Evolutionary conservation across 129 eudicot species (phyloP), one percentile per base, ranked within the genome.

Genomic region (Saposhnikovia divaricata): DNA sequence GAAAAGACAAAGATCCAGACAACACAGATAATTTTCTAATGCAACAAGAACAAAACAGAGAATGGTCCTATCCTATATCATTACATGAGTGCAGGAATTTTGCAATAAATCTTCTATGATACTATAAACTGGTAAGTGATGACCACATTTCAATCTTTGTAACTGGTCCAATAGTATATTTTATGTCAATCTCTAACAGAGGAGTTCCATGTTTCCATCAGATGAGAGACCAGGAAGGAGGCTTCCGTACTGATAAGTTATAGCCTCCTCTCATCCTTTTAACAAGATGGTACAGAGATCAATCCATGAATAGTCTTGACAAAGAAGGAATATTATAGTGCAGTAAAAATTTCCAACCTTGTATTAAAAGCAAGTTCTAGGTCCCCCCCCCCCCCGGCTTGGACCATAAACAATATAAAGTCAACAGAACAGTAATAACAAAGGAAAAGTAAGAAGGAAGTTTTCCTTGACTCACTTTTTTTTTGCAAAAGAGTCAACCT

Each of bases 1-100:
- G 47, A 47, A 12, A 31, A 76, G 45, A n/a, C 3, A 27, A 14
- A 15, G 31, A 65, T 51, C 79, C 79, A 53, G 48, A 50, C 44
- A 7, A 31, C 66, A 50, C 18, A 53, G 2, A 51, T 53, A 34
- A 21, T 53, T 10, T 28, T 53, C 28, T 51, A 51, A 68, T 12
- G 73, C 73, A 68, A 61, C 69, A 3, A 61, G 69, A 61, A 10
- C 34, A n/a, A 9, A 31, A 72, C 9, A 19, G 23, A 34, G 48
- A 77, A 77, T 51, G 27, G 39, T 18, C 23, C 65, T 59, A 19
- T 55, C 80, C 51, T 77, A 77, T 77, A 42, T 55, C 8, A 37
- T 77, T 16, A 73, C 48, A 37, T 37, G 16, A 10, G 77, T 9
- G 76, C 28, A 28, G 16, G 77, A 38, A 72, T 38, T 42, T 21